Evolutionary conservation across 768 basidiomycete species (phyloP), one percentile per base, ranked within the genome.

Genomic region (Tylopilus cervinicoccineus): DNA sequence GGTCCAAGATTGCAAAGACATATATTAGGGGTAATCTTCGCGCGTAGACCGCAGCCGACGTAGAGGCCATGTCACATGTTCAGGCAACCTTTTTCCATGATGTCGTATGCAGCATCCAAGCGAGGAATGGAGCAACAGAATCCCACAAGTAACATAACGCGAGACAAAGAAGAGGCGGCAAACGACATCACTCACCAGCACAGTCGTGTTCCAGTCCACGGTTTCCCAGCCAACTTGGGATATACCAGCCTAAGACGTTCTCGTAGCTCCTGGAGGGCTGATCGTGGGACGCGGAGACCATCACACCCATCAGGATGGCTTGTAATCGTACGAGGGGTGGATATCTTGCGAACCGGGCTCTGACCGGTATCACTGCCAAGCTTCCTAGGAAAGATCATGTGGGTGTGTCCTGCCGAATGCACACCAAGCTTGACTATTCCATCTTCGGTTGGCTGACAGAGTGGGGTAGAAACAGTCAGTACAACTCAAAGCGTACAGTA

Each of bases 381-480:
- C n/a, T 49, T 27, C 29, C 13, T 19, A 7, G 49, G 32, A 14
- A 51, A 3, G 20, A 56, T 28, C 54, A 50, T 57, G 53, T 83
- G 71, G 26, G 76, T 86, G 62, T 83, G 83, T 6, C 95, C 95
- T 16, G 80, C 77, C 33, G 72, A 69, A 65, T 96, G 92, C 32
- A 87, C 78, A 3, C 81, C 89, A 56, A 88, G 56, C 66, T 97
- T 98, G 44, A 98, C 64, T 41, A 90, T 59, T 54, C 83, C 77
- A 32, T 81, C 69, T 38, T 76, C 66, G 49, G 80, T 88, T 10
- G 89, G 88, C 88, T 89, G 47, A 36, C 20, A 24, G n/a, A n/a
- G 14, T 13, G n/a, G 24, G 16, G 31, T 20, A 24, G 11, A 17
- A 47, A 49, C 34, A 37, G 47, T 50, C 37, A 50, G 40, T n/a